Evolutionary conservation across 73 alveolate species (phyloP).

Genomic region (Loxodes magnus): DNA sequence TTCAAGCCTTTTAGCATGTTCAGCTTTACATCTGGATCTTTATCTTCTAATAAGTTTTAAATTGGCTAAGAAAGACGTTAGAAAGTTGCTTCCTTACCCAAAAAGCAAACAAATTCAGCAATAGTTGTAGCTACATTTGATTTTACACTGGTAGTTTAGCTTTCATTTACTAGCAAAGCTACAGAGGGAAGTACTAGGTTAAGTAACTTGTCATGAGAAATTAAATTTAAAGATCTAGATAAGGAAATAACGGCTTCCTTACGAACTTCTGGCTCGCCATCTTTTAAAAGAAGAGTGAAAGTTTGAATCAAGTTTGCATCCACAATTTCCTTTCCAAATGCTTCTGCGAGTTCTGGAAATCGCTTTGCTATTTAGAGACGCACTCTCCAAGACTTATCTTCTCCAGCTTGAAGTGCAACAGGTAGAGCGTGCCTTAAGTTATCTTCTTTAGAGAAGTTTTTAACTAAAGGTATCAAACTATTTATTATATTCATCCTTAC

Average conservation of each 20-base stretch:
- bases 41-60: constrained; percentile 82
- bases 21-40: constrained; percentile 86
- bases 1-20: constrained; percentile 73
- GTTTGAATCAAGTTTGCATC: constrained; percentile 73
- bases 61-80: constrained; percentile 64
- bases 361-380: constrained; percentile 85
- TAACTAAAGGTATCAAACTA: constrained; percentile 75
- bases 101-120: neutral
- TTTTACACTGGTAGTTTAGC: neutral
- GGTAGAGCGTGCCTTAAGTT: constrained; percentile 79
- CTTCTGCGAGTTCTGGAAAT: constrained; percentile 90
- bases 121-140: neutral
- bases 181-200: constrained; percentile 23
- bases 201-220: constrained; percentile 54
- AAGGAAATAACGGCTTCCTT: constrained; percentile 75
- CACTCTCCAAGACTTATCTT: constrained; percentile 97
- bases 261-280: constrained; percentile 90
- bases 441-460: constrained; percentile 74
- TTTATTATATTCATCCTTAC: constrained; percentile 88
- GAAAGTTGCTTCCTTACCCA: constrained; percentile 36
- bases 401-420: constrained; percentile 75
- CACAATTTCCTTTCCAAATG: constrained; percentile 83
- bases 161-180: neutral
- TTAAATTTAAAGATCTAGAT: constrained; percentile 31
- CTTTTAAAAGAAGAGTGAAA: constrained; percentile 77